These are phyloP conservation scores for Xylariaceae sp. DNA, from an alignment of 2,329 filamentous ascomycete genomes.

Conservation along the genomic window DNA sequence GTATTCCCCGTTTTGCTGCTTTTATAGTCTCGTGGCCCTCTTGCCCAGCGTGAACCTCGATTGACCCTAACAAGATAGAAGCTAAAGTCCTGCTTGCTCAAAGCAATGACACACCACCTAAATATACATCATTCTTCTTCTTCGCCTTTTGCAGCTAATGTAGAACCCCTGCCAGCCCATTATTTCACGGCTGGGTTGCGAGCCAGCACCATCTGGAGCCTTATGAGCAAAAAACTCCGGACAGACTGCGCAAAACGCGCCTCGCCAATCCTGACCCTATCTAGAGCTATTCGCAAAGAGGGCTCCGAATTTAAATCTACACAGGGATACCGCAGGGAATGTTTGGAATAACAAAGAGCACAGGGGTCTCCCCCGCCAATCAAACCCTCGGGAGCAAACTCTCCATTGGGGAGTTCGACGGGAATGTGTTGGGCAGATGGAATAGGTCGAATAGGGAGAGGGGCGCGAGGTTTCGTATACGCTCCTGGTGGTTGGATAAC, in stretches of 20 bases:
- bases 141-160: neutral
- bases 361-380: slow-evolving; percentile 19
- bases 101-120: neutral
- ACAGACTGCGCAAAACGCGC: slow-evolving; percentile 5
- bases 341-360: slow-evolving; percentile 18
- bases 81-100: neutral
- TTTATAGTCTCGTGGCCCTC: neutral
- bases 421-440: neutral
- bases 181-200: neutral
- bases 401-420: slow-evolving; percentile 13
- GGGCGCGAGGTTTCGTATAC: neutral
- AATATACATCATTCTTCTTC: neutral
- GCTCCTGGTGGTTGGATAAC: slow-evolving; percentile 1
- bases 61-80: neutral
- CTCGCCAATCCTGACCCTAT: slow-evolving; percentile 22
- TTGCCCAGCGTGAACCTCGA: neutral
- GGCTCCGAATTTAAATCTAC: slow-evolving; percentile 26
- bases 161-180: neutral
- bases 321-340: slow-evolving; percentile 19
- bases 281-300: slow-evolving; percentile 29
- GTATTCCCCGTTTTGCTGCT: neutral
- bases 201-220: slow-evolving; percentile 16
- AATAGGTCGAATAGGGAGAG: neutral
- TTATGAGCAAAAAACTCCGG: slow-evolving; percentile 11
- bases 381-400: slow-evolving; percentile 4